Evolutionary conservation across 2,329 filamentous ascomycete genomes (phyloP).

Genomic region (Thermochaetoides dissita): DNA sequence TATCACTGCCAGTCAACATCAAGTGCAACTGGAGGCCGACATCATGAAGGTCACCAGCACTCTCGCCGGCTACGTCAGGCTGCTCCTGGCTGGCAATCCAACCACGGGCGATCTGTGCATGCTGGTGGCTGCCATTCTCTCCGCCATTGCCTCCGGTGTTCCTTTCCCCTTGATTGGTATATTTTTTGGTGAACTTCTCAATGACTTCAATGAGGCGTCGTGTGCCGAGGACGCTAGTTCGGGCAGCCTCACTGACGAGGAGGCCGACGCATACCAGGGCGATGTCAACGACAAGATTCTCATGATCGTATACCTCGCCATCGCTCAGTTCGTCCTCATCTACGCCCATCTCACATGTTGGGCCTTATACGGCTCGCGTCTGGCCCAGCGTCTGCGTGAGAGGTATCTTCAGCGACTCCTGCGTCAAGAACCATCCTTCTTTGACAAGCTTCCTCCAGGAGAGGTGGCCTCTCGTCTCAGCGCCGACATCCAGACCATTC

Average conservation of each 20-base stretch:
- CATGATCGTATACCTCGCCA: constrained; percentile 48
- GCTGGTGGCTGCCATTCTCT: constrained; percentile 9
- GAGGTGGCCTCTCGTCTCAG: constrained; percentile 53
- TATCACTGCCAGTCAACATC: too few relatives aligned
- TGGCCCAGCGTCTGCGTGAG: constrained; percentile 49
- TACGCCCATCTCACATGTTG: constrained; percentile 52
- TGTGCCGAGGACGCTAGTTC: constrained; percentile 20
- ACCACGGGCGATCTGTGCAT: constrained; percentile 8
- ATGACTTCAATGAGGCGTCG: constrained; percentile 34
- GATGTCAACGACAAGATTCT: constrained; percentile 29
- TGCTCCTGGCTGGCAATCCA: constrained; percentile 12
- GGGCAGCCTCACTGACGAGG: not conserved
- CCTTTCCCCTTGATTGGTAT: constrained; percentile 42
- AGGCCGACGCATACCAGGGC: constrained; percentile 4
- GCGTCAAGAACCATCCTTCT: constrained; percentile 48
- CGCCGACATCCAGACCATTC: constrained; percentile 52
- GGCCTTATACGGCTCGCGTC: constrained; percentile 48
- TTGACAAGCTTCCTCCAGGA: constrained; percentile 48
- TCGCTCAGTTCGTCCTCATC: constrained; percentile 49
- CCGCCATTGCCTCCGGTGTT: constrained; percentile 22
- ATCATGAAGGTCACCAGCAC: constrained; percentile 11
- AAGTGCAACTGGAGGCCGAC: too few relatives aligned
- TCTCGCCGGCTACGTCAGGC: constrained; percentile 10
- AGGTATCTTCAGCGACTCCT: constrained; percentile 45
- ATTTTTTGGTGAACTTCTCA: constrained; percentile 38